A percentile compares a stretch with the other conserved stretches of the same genome.
phyloP scores from a whole-genome alignment of 2,329 filamentous ascomycete genomes.

The Pseudogymnoascus sp. region DNA sequence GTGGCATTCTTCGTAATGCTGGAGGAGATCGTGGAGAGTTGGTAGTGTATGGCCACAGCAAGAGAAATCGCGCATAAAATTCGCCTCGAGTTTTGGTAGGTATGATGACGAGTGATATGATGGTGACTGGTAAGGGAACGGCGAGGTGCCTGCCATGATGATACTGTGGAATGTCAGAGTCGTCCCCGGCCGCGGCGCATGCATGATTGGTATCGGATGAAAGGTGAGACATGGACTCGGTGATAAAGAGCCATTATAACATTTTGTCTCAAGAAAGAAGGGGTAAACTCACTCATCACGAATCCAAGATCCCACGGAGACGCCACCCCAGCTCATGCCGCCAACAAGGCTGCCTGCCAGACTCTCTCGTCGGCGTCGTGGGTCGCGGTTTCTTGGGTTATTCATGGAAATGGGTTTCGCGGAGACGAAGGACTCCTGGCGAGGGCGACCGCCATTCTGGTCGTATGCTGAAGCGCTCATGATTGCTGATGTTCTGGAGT shows the following conservation, averaged over 20 bases:
- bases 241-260: slow-evolving; percentile 6
- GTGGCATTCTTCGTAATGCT: slow-evolving; percentile 95
- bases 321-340: slow-evolving; percentile 94
- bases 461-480: slow-evolving; percentile 51
- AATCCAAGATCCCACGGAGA: slow-evolving; percentile 95
- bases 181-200: not conserved
- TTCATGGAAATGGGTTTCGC: slow-evolving; percentile 61
- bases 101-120: slow-evolving; percentile 97
- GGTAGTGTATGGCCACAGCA: slow-evolving; percentile 88
- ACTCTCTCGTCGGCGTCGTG: slow-evolving; percentile 54
- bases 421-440: slow-evolving; percentile 60
- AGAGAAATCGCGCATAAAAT: slow-evolving; percentile 95
- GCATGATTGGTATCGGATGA: not conserved
- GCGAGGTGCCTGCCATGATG: slow-evolving; percentile 94
- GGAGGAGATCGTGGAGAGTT: slow-evolving; percentile 87
- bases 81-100: slow-evolving; percentile 89
- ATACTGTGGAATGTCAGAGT: slow-evolving; percentile 52
- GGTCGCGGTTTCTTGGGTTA: slow-evolving; percentile 53
- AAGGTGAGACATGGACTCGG: slow-evolving; percentile 7
- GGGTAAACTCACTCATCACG: slow-evolving; percentile 79
- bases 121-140: slow-evolving; percentile 81
- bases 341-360: slow-evolving; percentile 61
- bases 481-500: slow-evolving; percentile 43
- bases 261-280: slow-evolving; percentile 6
- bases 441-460: slow-evolving; percentile 45